Evolutionary conservation across 192 early-diverging fungal species (phyloP).

Genomic region (Coemansia sp.): DNA sequence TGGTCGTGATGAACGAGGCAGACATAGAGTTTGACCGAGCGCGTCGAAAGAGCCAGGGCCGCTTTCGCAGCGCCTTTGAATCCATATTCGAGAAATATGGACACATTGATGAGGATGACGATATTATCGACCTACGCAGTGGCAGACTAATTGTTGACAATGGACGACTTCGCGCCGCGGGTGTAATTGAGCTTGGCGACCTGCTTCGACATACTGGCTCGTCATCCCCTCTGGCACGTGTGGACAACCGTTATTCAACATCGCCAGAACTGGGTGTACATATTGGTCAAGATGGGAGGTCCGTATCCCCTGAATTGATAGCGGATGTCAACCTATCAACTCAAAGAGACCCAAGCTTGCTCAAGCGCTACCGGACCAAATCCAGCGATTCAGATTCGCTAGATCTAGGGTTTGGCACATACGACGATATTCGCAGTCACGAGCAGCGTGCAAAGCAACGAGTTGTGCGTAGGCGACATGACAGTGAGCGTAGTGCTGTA

Average conservation of each 20-base stretch:
- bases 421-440: neutral
- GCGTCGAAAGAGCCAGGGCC: slow-evolving; percentile 37
- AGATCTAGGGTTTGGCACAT: slow-evolving; percentile 16
- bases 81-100: slow-evolving; percentile 49
- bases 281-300: neutral
- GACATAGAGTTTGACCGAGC: slow-evolving; percentile 47
- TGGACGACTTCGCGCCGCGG: slow-evolving; percentile 35
- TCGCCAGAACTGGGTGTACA: slow-evolving; percentile 7
- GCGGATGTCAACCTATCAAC: neutral
- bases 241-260: neutral
- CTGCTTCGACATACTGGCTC: slow-evolving; percentile 19
- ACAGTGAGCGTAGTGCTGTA: neutral
- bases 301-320: slow-evolving; percentile 18
- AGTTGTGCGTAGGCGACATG: neutral
- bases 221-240: neutral
- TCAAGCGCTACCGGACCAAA: neutral
- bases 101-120: slow-evolving; percentile 43
- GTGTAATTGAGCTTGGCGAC: slow-evolving; percentile 29
- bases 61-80: slow-evolving; percentile 44
- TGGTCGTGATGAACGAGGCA: slow-evolving; percentile 25
- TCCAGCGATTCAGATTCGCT: slow-evolving; percentile 4
- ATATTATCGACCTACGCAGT: slow-evolving; percentile 38
- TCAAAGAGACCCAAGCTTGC: neutral
- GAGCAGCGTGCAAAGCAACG: slow-evolving; percentile 5
- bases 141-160: slow-evolving; percentile 41